phyloP scores from a whole-genome alignment of 164 flowering plant species.

The Magnolia officinalis region DNA sequence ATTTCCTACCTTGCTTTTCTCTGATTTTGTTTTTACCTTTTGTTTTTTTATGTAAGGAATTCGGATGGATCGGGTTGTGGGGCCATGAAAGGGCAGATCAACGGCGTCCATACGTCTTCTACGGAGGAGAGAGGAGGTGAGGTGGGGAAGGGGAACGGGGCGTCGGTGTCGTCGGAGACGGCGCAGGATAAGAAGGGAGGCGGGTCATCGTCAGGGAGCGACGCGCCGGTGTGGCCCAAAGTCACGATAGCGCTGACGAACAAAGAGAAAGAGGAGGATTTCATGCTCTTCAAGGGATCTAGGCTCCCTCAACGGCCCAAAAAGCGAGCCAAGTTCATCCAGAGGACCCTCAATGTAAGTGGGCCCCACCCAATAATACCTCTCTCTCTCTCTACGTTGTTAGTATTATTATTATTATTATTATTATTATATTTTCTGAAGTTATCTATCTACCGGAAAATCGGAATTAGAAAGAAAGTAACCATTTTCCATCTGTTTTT shows the following conservation, averaged over 20 bases:
- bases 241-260: conserved; percentile 73
- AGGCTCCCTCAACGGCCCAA: conserved; percentile 92
- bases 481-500: too few species aligned
- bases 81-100: conserved; percentile 57
- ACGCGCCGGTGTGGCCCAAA: conserved; percentile 69
- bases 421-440: not conserved
- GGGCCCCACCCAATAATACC: too few species aligned
- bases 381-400: too few species aligned
- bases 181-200: conserved; percentile 52
- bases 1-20: not conserved
- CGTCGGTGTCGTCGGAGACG: conserved; percentile 50
- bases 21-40: not conserved
- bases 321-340: conserved; percentile 82
- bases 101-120: conserved; percentile 36
- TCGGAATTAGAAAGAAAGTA: too few species aligned
- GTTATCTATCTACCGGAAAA: too few species aligned
- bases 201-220: conserved; percentile 43
- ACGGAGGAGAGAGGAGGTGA: conserved; percentile 19
- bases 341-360: conserved; percentile 83
- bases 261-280: conserved; percentile 95
- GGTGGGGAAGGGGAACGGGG: conserved; percentile 13
- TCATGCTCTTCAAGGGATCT: conserved; percentile 82
- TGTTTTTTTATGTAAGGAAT: conserved; percentile 36
- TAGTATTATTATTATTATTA: not conserved
- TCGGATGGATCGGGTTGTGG: conserved; percentile 35